Evolutionary conservation across 2,329 filamentous ascomycete species (phyloP), one percentile per base, ranked within the genome.

Genomic region (Pestalotiopsis sp.): DNA sequence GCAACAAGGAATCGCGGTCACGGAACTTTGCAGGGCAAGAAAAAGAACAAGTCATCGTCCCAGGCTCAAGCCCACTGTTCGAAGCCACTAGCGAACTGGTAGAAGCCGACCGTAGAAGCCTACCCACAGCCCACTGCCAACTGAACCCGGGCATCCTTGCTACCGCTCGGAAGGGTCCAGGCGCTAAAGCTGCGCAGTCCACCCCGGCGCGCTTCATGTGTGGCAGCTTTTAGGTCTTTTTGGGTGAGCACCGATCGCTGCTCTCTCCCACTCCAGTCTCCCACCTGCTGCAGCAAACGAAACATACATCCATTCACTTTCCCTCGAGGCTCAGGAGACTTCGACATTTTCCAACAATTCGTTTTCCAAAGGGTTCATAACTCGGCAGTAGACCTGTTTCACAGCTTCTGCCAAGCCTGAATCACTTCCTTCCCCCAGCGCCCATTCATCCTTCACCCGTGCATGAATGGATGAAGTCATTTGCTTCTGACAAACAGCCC

Each of bases 131-230:
- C 45, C 17, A 52, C 45, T 23, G 45, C 17, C 45, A 52, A 52
- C 20, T 52, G 45, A 23, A 27, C n/a, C 13, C 23, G 57, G 20
- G 57, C 57, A 62, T 62, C 59, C 59, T 62, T 41, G 59, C 59
- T 62, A 31, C 59, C 38, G 59, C 59, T 62, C 59, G 31, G 59
- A 62, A 62, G 59, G 59, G 59, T 62, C 59, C 59, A 62, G 59
- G 59, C 59, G 59, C 59, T 62, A 62, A 62, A 62, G 27, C 59
- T 36, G 31, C 7, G 31, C 9, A 36, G 25, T 20, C 25, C 27
- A 36, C 27, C 17, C 17, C 45, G 45, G 45, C 31, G 31, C 31
- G 31, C 31, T 36, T 36, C 9, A 36, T 36, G 31, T 36, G 31
- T 36, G 31, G 31, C 9, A 36, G 31, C 31, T 36, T 36, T 36